Evolutionary conservation across 2,329 filamentous ascomycete species (phyloP).

Genomic region (Colletotrichum sidae): DNA sequence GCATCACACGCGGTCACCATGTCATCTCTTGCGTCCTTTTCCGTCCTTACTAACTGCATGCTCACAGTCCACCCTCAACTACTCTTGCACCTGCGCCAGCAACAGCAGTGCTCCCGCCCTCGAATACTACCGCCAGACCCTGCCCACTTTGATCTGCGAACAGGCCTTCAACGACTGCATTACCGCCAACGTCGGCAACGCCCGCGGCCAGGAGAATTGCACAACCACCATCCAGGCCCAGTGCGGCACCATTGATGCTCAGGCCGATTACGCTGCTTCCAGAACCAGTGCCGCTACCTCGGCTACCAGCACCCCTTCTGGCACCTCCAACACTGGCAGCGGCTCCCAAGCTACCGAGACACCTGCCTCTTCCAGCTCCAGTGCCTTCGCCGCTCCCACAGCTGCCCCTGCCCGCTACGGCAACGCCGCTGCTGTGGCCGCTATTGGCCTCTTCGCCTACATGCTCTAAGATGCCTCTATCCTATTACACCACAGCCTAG

Average conservation of each 20-base stretch:
- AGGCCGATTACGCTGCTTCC: constrained; percentile 19
- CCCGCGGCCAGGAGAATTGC: constrained; percentile 60
- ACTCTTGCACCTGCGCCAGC: constrained; percentile 58
- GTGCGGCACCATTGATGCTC: constrained; percentile 56
- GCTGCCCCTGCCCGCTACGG: constrained; percentile 58
- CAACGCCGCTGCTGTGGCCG: constrained; percentile 57
- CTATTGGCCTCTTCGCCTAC: constrained; percentile 64
- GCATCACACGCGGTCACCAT: neutral
- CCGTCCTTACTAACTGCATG: constrained; percentile 24
- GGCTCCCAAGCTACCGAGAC: constrained; percentile 36
- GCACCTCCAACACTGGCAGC: constrained; percentile 14
- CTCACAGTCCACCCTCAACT: constrained; percentile 55
- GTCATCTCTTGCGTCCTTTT: neutral
- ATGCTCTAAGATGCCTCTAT: constrained; percentile 53
- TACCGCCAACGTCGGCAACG: constrained; percentile 52
- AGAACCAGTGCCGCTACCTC: constrained; percentile 34
- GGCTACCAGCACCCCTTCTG: constrained; percentile 29
- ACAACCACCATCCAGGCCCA: constrained; percentile 57
- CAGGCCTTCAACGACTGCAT: constrained; percentile 62
- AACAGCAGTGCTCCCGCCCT: constrained; percentile 63
- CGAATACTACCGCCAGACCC: constrained; percentile 64
- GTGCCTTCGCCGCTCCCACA: constrained; percentile 52
- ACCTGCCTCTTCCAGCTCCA: constrained; percentile 40
- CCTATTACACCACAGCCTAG: neutral
- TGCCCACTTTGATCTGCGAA: constrained; percentile 65